Evolutionary conservation across 2,329 filamentous ascomycete genomes (phyloP).

Genomic region (Tolypocladium album): DNA sequence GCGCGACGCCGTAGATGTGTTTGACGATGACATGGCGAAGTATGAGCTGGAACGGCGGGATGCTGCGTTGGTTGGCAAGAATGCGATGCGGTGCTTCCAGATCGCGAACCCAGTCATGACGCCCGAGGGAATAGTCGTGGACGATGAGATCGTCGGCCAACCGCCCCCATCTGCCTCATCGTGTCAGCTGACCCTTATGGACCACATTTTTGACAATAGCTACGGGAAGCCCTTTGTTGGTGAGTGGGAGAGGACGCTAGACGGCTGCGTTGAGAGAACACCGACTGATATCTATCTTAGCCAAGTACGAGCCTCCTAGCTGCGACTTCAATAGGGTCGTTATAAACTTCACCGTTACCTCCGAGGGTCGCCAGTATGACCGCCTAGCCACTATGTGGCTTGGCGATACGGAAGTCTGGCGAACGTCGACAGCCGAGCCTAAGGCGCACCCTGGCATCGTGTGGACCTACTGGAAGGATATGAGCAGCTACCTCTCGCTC

Average conservation of each 20-base stretch:
- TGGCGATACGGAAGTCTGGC: conserved; percentile 69
- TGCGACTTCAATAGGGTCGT: conserved; percentile 65
- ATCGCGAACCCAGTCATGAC: conserved; percentile 55
- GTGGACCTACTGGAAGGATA: conserved; percentile 71
- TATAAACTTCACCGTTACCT: conserved; percentile 66
- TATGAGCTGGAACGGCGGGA: not conserved
- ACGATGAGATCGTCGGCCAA: conserved; percentile 2
- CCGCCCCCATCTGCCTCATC: conserved; percentile 5
- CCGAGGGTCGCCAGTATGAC: conserved; percentile 64
- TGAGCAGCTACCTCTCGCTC: conserved; percentile 58
- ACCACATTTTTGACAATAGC: conserved; percentile 59
- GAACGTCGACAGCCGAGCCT: conserved; percentile 75
- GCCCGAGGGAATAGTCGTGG: conserved; percentile 23
- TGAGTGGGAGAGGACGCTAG: conserved; percentile 22
- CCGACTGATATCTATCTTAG: not conserved
- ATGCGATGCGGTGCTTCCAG: conserved; percentile 48
- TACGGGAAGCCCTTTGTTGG: conserved; percentile 67
- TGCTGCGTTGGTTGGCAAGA: not conserved
- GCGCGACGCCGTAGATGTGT: not conserved
- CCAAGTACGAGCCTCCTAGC: conserved; percentile 27
- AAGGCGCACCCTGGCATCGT: conserved; percentile 53
- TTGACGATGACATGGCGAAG: not conserved
- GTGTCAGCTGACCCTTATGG: conserved; percentile 52
- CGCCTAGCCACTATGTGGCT: conserved; percentile 67
- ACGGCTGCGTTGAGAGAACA: not conserved